Conservation (phyloP, 495 filamentous ascomycete species). For the Trichoderma orchidacearum region DNA sequence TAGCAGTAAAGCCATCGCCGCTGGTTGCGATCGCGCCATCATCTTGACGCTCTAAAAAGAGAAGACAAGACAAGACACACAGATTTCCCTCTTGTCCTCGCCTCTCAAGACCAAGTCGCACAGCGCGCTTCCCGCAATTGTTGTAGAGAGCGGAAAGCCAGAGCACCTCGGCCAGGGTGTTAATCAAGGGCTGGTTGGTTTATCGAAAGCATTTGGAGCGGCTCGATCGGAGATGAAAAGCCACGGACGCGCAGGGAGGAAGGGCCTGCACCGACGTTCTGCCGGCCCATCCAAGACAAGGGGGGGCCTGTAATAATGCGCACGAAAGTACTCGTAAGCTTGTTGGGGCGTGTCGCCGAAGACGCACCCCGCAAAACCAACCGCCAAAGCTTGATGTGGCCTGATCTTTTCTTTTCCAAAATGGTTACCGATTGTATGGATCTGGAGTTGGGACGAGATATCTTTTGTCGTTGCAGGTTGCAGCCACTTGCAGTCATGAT, state of each 20-base stretch:
- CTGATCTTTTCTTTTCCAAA: too few relatives aligned
- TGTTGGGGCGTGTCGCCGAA: too few relatives aligned
- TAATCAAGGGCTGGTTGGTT: too few relatives aligned
- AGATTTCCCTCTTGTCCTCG: not conserved
- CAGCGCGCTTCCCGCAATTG: not conserved
- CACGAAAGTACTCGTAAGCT: too few relatives aligned
- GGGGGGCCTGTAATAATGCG: not conserved
- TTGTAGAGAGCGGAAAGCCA: not conserved
- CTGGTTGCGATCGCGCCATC: not conserved
- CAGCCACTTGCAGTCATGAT: too few relatives aligned
- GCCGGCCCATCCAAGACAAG: not conserved
- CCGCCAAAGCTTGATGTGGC: too few relatives aligned
- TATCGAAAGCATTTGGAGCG: constrained; percentile 1
- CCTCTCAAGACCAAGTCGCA: not conserved
- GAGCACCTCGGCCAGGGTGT: not conserved
- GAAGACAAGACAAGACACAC: not conserved
- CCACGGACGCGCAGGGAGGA: not conserved
- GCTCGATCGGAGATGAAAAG: not conserved
- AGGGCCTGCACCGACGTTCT: not conserved
- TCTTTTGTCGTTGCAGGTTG: too few relatives aligned
- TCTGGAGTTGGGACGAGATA: too few relatives aligned
- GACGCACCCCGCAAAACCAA: too few relatives aligned
- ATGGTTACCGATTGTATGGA: too few relatives aligned
- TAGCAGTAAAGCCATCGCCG: constrained; percentile 10
- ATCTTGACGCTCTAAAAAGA: constrained; percentile 1